Conservation (phyloP, 495 filamentous ascomycete species). For the Parathielavia hyrcaniae region DNA sequence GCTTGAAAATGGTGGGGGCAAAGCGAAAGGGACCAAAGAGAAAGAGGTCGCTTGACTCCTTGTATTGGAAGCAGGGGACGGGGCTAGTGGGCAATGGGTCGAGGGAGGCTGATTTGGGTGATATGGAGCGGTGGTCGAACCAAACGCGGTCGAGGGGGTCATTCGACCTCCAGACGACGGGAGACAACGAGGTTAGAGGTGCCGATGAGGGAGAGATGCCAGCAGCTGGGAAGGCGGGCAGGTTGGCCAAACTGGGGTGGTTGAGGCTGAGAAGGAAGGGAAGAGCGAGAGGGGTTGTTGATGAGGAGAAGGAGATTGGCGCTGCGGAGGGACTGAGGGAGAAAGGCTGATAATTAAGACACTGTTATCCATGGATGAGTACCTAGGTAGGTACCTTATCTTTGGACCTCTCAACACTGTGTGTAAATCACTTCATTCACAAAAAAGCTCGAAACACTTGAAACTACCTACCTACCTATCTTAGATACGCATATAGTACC, state of each 20-base stretch:
- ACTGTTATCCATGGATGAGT: too few species aligned
- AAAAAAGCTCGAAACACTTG: too few species aligned
- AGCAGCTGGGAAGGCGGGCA: not conserved
- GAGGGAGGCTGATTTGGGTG: not conserved
- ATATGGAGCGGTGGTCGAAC: constrained; percentile 8
- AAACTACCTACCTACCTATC: too few species aligned
- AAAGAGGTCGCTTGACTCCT: constrained; percentile 7
- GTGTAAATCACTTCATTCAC: too few species aligned
- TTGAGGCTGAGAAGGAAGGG: constrained; percentile 12
- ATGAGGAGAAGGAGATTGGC: constrained; percentile 9
- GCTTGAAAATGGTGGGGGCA: not conserved
- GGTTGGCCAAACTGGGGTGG: constrained; percentile 4
- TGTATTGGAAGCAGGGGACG: constrained; percentile 8
- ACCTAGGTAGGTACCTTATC: too few species aligned
- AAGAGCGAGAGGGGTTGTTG: not conserved
- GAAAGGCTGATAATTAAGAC: too few species aligned
- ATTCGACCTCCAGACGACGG: not conserved
- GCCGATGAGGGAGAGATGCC: not conserved
- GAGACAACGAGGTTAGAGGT: not conserved
- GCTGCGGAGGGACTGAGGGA: not conserved
- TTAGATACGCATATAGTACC: too few species aligned
- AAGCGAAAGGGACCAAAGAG: not conserved
- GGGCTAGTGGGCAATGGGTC: not conserved
- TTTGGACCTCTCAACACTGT: too few species aligned
- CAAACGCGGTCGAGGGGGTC: constrained; percentile 5